Evolutionary conservation across 2,329 filamentous ascomycete genomes (phyloP), one percentile per base, ranked within the genome.

Genomic region (Bretziella fagacearum): DNA sequence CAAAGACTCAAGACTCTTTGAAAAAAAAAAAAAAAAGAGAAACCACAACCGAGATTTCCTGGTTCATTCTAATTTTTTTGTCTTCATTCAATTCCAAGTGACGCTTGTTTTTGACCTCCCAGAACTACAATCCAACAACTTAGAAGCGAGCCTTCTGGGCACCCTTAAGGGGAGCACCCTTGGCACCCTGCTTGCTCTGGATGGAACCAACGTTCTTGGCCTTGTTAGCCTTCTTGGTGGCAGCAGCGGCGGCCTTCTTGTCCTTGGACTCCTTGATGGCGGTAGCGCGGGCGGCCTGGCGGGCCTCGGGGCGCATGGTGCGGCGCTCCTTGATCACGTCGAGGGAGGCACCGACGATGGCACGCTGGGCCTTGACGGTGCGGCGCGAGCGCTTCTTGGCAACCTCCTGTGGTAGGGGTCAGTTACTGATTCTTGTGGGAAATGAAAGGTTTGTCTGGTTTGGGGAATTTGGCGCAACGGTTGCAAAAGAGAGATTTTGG

Each of bases 311-410:
- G 68, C 91, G 85, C 77, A 85, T 80, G 60, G 77, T 69, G 64
- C 91, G 87, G 73, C 85, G 85, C 81, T 98, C 91, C 81, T 95
- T 96, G 79, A 98, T 96, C 64, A 96, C 86, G 67, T 98, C 91
- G 69, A 98, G 87, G 55, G 91, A 95, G 59, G 91, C 91, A 78
- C 91, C 91, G 60, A 98, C 91, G 69, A 98, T 93, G 65, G 82
- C 89, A 76, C 91, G 87, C 79, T 98, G 91, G 68, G 84, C 69
- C 84, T 98, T 98, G 73, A 98, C 84, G 63, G 85, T 85, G 65
- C 86, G 85, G 75, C 91, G 91, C 58, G 86, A 86, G 65, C 91
- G 87, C 82, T 96, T 96, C 84, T 98, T 98, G 75, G 89, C 86
- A 65, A 94, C 82, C 79, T 98, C 91, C 91, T 98, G 68, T 75